These are phyloP conservation scores for Furcasterigmium sp. DNA, from an alignment of 2,329 filamentous ascomycete genomes.

Conservation along the genomic window DNA sequence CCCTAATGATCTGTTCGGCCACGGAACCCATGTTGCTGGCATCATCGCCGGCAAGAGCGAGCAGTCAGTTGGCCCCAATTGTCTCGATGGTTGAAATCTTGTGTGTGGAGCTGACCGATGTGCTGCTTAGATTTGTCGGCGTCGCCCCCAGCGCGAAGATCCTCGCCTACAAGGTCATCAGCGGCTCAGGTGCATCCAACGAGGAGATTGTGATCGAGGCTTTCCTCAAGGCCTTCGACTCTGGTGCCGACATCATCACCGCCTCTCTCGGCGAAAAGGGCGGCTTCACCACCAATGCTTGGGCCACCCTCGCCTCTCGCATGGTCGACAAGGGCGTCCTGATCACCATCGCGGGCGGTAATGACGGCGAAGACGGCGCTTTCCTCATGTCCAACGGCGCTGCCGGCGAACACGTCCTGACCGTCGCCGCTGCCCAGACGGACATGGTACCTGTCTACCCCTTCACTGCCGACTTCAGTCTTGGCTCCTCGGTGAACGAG, in stretches of 20 bases:
- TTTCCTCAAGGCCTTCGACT: slow-evolving; percentile 36
- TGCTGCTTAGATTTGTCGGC: slow-evolving; percentile 33
- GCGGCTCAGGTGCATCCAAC: slow-evolving; percentile 23
- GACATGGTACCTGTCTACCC: too few relatives aligned
- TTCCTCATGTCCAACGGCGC: slow-evolving; percentile 17
- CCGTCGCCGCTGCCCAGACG: too few relatives aligned
- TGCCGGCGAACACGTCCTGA: slow-evolving; percentile 15
- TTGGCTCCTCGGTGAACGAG: too few relatives aligned
- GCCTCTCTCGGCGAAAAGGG: slow-evolving; percentile 18
- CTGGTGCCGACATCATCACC: slow-evolving; percentile 28
- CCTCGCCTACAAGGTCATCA: slow-evolving; percentile 32
- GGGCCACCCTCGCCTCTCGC: slow-evolving; percentile 17
- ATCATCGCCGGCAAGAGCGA: slow-evolving; percentile 38
- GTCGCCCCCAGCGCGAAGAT: slow-evolving; percentile 34
- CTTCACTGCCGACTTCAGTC: too few relatives aligned
- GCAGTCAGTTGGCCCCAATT: slow-evolving; percentile 15
- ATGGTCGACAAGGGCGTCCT: slow-evolving; percentile 22
- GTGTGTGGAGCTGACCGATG: too few relatives aligned
- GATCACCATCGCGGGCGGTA: slow-evolving; percentile 19
- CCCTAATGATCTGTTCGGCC: slow-evolving; percentile 29
- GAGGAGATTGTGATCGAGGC: slow-evolving; percentile 35
- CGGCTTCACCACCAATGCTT: slow-evolving; percentile 20
- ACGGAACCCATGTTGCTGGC: slow-evolving; percentile 40
- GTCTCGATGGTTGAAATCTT: too few relatives aligned
- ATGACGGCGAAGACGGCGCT: slow-evolving; percentile 15